Conservation (phyloP, 208 protist genomes). For the Acanthamoeba culbertsoni region DNA sequence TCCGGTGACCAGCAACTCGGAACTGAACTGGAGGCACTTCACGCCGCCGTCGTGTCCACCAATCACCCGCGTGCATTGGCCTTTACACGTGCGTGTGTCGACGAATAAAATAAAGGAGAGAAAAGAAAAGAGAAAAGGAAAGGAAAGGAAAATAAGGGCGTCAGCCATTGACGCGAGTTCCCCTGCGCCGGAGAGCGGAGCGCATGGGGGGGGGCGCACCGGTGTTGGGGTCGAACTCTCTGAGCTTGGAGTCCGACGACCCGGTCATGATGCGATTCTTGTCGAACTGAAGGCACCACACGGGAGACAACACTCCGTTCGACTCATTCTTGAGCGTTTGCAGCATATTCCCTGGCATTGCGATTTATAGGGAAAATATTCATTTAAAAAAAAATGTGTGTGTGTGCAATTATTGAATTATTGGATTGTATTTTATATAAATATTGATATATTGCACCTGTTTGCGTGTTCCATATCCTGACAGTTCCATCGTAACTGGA, state of each 20-base stretch:
- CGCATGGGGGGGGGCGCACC: not conserved
- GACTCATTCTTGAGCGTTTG: conserved; percentile 52
- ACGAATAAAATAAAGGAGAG: not conserved
- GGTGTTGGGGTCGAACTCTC: conserved; percentile 47
- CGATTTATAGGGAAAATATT: too few species aligned
- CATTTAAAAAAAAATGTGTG: not conserved
- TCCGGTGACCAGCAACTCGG: conserved; percentile 23
- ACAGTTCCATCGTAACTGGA: conserved; percentile 38
- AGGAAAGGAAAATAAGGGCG: too few species aligned
- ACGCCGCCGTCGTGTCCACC: conserved; percentile 41
- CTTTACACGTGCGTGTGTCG: not conserved
- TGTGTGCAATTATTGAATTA: too few species aligned
- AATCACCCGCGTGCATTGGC: not conserved
- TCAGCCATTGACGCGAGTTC: not conserved
- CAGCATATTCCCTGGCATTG: conserved; percentile 27
- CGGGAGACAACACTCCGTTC: not conserved
- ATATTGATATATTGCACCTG: too few species aligned
- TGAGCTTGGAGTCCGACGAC: conserved; percentile 7
- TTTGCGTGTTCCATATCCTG: conserved; percentile 41
- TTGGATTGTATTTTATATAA: too few species aligned
- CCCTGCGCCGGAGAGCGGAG: not conserved
- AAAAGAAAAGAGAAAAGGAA: too few species aligned
- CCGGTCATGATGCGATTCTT: conserved; percentile 52
- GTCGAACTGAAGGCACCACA: conserved; percentile 55
- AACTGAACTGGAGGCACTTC: conserved; percentile 44